Evolutionary conservation across 2,329 filamentous ascomycete species (phyloP).

Genomic region (Colletotrichum sp.): DNA sequence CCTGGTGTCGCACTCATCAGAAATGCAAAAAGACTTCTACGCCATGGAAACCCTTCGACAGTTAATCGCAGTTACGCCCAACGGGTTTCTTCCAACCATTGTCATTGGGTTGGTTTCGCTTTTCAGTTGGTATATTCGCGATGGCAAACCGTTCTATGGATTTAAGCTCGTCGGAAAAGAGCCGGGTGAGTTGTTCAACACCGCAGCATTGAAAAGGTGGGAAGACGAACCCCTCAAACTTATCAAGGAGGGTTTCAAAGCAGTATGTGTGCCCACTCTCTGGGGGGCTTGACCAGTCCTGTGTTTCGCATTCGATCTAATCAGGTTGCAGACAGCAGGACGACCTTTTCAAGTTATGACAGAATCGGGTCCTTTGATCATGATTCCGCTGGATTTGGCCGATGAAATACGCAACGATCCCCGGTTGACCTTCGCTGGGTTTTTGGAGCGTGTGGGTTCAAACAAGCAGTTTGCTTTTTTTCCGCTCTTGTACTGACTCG

Average conservation of each 20-base stretch:
- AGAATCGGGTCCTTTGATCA: background rate
- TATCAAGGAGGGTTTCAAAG: rapidly evolving
- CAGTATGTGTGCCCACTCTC: background rate
- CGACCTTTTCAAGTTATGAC: background rate
- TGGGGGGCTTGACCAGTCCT: no score
- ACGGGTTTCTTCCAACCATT: background rate
- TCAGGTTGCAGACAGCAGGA: background rate
- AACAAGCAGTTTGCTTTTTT: no score
- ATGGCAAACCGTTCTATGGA: background rate
- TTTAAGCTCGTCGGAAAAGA: background rate
- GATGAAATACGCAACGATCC: background rate
- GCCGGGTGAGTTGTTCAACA: background rate
- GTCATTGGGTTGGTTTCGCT: rapidly evolving
- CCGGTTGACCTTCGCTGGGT: rapidly evolving
- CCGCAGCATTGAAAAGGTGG: background rate
- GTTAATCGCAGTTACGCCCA: background rate
- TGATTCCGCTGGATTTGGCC: background rate
- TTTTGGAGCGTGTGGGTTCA: background rate
- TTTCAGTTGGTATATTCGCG: background rate
- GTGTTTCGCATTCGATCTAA: background rate
- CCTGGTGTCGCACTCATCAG: background rate
- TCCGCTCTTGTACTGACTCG: no score
- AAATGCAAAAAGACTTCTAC: background rate
- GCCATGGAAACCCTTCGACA: background rate
- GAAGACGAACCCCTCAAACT: background rate